These are phyloP conservation scores for Talaromyces sp. DNA, from an alignment of 2,329 filamentous ascomycete genomes.

Conservation along the genomic window DNA sequence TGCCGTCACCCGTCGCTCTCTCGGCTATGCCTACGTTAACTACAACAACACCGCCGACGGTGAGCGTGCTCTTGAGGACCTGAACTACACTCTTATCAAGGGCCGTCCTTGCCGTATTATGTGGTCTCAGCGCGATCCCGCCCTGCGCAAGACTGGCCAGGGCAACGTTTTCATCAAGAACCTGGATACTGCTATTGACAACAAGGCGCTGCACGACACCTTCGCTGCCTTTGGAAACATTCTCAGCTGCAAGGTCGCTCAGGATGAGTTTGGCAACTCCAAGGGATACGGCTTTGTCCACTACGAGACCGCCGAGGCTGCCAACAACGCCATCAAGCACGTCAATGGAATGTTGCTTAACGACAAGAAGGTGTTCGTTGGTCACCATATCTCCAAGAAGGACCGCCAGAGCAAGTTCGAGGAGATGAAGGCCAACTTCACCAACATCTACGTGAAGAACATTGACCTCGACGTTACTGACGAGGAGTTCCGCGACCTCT, in stretches of 20 bases:
- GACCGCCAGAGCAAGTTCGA: constrained; percentile 99
- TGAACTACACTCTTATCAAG: constrained; percentile 99
- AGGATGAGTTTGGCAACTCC: constrained; percentile 93
- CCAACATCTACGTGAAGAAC: constrained; percentile 99
- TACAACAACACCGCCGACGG: constrained; percentile 97
- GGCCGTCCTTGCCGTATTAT: constrained; percentile 98
- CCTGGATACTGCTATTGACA: constrained; percentile 95
- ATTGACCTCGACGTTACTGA: constrained; percentile 77
- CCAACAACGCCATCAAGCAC: constrained; percentile 95
- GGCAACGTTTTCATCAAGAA: constrained; percentile 99
- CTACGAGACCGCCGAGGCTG: constrained; percentile 98
- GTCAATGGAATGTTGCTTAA: constrained; percentile 99
- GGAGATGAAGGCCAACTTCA: constrained; percentile 99
- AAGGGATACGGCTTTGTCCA: constrained; percentile 99
- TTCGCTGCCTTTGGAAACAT: constrained; percentile 99
- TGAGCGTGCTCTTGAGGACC: constrained; percentile 96
- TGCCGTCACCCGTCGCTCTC: constrained; percentile 94
- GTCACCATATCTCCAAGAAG: constrained; percentile 99
- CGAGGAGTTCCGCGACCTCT: constrained; percentile 89
- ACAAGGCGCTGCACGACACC: constrained; percentile 99
- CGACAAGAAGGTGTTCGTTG: constrained; percentile 99
- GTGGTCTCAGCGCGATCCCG: constrained; percentile 99
- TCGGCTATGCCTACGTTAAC: constrained; percentile 99
- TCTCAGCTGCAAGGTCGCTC: constrained; percentile 97
- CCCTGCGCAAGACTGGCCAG: constrained; percentile 97